phyloP scores from a whole-genome alignment of 108 stramenopile genomes.

The Cyclotella kingstonii region DNA sequence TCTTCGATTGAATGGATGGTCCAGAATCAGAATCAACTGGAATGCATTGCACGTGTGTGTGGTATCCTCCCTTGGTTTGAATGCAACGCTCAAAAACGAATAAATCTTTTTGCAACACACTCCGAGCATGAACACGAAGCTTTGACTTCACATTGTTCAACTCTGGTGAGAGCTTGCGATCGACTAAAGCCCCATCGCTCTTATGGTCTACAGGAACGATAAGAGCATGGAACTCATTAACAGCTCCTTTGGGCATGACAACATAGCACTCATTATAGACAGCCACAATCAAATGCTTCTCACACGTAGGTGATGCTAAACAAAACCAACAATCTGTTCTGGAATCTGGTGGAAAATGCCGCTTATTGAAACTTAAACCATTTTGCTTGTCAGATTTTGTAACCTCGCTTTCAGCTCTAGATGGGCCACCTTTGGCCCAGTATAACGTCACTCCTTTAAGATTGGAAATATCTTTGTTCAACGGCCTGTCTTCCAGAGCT shows the following conservation, averaged over 20 bases:
- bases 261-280: conserved; percentile 73
- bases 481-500: conserved; percentile 6
- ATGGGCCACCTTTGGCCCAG: conserved; percentile 62
- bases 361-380: conserved; percentile 56
- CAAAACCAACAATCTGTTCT: conserved; percentile 92
- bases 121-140: conserved; percentile 52
- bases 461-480: conserved; percentile 13
- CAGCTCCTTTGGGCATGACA: conserved; percentile 86
- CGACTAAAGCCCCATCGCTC: conserved; percentile 45
- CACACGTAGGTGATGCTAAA: conserved; percentile 80
- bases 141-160: conserved; percentile 52
- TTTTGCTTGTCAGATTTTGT: conserved; percentile 13
- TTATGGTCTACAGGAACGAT: conserved; percentile 85
- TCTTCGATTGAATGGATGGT: conserved; percentile 50
- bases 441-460: conserved; percentile 56
- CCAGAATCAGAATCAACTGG: conserved; percentile 54
- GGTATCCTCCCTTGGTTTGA: conserved; percentile 85
- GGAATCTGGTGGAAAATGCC: conserved; percentile 69
- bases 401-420: conserved; percentile 28
- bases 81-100: conserved; percentile 89
- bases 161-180: conserved; percentile 50
- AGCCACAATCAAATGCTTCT: conserved; percentile 83
- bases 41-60: conserved; percentile 84
- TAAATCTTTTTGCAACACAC: conserved; percentile 64
- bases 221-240: conserved; percentile 74